Base-by-base conservation (phyloP, 139 green algal genomes). In the Chlorella vulgaris region DNA sequence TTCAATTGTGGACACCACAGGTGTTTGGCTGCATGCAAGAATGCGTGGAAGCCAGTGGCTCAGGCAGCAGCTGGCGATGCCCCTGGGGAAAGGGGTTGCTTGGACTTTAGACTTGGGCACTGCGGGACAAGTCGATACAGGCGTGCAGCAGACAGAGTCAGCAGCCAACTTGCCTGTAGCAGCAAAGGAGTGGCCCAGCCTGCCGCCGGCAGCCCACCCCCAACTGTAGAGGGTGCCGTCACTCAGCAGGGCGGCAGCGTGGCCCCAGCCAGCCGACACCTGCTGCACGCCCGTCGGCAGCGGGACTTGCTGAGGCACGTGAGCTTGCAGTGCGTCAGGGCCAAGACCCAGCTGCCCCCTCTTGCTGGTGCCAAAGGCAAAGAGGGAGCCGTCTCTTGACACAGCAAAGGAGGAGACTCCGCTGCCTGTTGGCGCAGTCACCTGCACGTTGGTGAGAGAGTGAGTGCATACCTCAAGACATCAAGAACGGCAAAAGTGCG, bases 301-400 rank as follows among this genome's bases (percentile, higher is more conserved):
- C 7, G 51, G 69, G 55, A 88, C 7, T 26, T 69, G 69, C 51
- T 70, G 60, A 0, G 84, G 81, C 28, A 60, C 8, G 10, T 36
- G 26, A 7, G 80, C 35, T 21, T 63, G 19, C 22, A 18, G 55
- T 26, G 8, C 0, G 4, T 67, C 77, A 13, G 36, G 33, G 10
- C 87, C 87, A 39, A 87, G 76, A 18, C 90, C 90, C 47, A 93
- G 81, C 71, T 92, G 89, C 28, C 90, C 90, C 1, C 81, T 70
- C 55, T 79, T 86, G 61, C 73, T 81, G 40, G 35, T 80, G 39
- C 90, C 90, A 67, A 84, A 92, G 13, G 78, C 80, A 31, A 76
- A 88, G 21, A 94, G 73, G 7, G 24, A 29, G 39, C 90, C 90
- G 33, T 84, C 22, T 5, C 29, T 39, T 7, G 65, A 42, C 0